Base-by-base conservation (phyloP, 176 grass and related monocot genomes). In the Musa troglodytarum region DNA sequence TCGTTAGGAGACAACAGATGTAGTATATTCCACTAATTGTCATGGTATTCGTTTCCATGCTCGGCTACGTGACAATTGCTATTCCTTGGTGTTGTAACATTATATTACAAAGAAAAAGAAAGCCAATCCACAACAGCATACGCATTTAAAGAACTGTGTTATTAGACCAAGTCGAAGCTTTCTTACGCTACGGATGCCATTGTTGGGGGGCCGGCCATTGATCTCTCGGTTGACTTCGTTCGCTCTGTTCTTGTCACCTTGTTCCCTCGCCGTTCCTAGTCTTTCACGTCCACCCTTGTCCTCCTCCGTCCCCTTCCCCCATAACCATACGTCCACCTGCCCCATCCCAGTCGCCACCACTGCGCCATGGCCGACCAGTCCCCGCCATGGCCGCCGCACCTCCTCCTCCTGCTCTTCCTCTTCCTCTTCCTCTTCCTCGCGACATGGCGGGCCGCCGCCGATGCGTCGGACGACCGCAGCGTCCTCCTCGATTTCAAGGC, bases 191-290 rank as follows among this genome's bases (percentile, higher is more conserved):
- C 4, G 34, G 3, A 43, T 43, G 0, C 34, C 34, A 43, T 43
- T 43, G 1, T 43, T 43, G 6, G 34, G 34, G 67, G 73, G 52
- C 67, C 81, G 56, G 22, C 75, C 75, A 50, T 78, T 16, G 24
- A 77, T 73, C 75, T 77, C 75, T 74, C 67, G 50, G 26, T 26
- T 70, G 67, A 12, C 3, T 50, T 55, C 9, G 10, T 54, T 16
- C 24, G 65, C 23, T 65, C n/a, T 56, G 10, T 12, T 68, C n/a
- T 12, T 29, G 23, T 6, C 16, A 21, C 34, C 29, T 54, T 14
- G 23, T 57, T 3, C 15, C 52, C 26, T 14, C 7, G 23, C 93
- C 90, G 86, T 92, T 90, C 79, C 93, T 97, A 82, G 83, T 2
- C 25, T 55, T 53, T 79, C 58, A 63, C 85, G 64, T 67, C 81